Percentiles rank a stretch among this genome's conserved stretches.
These are phyloP conservation scores for Cladophialophora exuberans DNA, from an alignment of 2,329 filamentous ascomycete genomes.

Conservation along the genomic window DNA sequence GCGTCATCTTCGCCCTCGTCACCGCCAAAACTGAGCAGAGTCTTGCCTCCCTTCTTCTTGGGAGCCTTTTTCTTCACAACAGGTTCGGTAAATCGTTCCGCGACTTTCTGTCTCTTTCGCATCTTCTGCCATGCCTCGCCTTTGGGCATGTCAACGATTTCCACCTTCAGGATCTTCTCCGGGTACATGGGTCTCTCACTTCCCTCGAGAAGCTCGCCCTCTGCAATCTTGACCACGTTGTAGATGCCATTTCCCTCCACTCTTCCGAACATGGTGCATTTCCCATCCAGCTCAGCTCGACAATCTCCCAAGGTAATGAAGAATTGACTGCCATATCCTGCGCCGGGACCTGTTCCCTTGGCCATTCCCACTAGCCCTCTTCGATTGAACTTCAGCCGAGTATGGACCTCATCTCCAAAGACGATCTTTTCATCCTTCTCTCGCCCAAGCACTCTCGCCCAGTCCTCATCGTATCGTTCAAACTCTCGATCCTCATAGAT, in stretches of 20 bases:
- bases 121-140: slow-evolving; percentile 44
- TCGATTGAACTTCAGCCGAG: slow-evolving; percentile 87
- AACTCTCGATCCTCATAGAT: slow-evolving; percentile 76
- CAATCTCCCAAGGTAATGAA: slow-evolving; percentile 86
- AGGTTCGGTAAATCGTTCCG: slow-evolving; percentile 33
- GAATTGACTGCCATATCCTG: slow-evolving; percentile 93
- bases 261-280: slow-evolving; percentile 92
- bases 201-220: slow-evolving; percentile 77
- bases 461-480: slow-evolving; percentile 53
- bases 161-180: slow-evolving; percentile 65
- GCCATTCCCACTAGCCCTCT: slow-evolving; percentile 94
- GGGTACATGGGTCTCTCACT: slow-evolving; percentile 85
- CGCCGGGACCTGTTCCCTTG: slow-evolving; percentile 59
- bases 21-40: slow-evolving; percentile 51
- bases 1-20: slow-evolving; percentile 45
- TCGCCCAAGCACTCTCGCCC: slow-evolving; percentile 55
- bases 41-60: slow-evolving; percentile 48
- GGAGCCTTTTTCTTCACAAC: slow-evolving; percentile 40
- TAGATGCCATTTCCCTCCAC: slow-evolving; percentile 94
- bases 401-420: slow-evolving; percentile 90
- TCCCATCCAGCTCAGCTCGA: slow-evolving; percentile 80
- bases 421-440: slow-evolving; percentile 61
- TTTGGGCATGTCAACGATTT: slow-evolving; percentile 50
- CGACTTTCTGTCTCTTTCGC: slow-evolving; percentile 45
- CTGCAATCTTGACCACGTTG: slow-evolving; percentile 91